phyloP scores from a whole-genome alignment of 2,329 filamentous ascomycete species.

The Aspergillus piperis region DNA sequence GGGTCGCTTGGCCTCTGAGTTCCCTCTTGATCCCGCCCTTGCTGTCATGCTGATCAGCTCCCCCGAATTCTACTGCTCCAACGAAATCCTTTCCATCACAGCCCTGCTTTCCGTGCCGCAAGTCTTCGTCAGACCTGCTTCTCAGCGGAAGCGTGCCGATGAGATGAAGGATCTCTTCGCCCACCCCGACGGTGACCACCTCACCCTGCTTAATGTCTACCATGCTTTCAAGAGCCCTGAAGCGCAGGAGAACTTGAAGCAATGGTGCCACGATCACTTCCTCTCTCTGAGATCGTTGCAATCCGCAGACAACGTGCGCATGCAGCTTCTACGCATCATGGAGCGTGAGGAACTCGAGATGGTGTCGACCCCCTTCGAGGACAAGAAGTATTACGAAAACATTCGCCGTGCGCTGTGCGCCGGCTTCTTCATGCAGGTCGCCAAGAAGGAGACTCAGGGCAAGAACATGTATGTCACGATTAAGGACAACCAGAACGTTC shows the following conservation, averaged over 20 bases:
- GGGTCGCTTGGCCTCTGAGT: slow-evolving; percentile 86
- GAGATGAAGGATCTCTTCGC: slow-evolving; percentile 96
- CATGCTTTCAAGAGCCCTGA: slow-evolving; percentile 86
- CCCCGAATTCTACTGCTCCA: slow-evolving; percentile 97
- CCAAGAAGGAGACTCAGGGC: slow-evolving; percentile 83
- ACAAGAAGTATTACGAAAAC: slow-evolving; percentile 98
- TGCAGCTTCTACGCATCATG: slow-evolving; percentile 95
- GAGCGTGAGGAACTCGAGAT: slow-evolving; percentile 85
- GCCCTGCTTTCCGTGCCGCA: slow-evolving; percentile 92
- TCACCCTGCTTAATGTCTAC: slow-evolving; percentile 96
- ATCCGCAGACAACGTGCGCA: slow-evolving; percentile 90
- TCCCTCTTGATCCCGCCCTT: slow-evolving; percentile 88
- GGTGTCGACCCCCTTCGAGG: slow-evolving; percentile 82
- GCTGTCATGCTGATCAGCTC: slow-evolving; percentile 98
- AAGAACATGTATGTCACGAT: slow-evolving; percentile 88
- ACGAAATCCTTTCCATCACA: slow-evolving; percentile 94
- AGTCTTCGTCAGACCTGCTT: slow-evolving; percentile 84
- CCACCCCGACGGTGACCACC: slow-evolving; percentile 89
- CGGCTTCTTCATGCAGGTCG: slow-evolving; percentile 99
- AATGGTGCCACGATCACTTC: slow-evolving; percentile 98
- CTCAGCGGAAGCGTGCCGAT: slow-evolving; percentile 84
- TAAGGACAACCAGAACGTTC: slow-evolving; percentile 92
- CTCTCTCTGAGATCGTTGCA: slow-evolving; percentile 84
- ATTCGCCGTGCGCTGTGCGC: slow-evolving; percentile 89
- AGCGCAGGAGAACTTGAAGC: slow-evolving; percentile 71